phyloP scores from a whole-genome alignment of 2,329 filamentous ascomycete genomes.

The Decorospora gaudefroyi region DNA sequence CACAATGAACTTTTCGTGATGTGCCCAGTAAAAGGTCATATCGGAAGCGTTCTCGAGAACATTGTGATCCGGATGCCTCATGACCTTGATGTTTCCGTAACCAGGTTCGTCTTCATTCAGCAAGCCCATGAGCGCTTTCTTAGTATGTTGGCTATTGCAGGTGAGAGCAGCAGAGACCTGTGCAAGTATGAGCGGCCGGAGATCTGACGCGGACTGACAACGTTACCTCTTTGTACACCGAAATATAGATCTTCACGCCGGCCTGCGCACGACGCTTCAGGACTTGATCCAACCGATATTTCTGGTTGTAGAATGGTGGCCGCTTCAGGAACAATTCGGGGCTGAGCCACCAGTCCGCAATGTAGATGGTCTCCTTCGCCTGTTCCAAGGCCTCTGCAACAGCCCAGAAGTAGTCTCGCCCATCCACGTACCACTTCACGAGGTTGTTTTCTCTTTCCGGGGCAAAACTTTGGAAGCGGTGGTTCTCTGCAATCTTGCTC shows the following conservation, averaged over 20 bases:
- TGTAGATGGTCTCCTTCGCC: conserved; percentile 92
- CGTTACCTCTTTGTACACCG: conserved; percentile 81
- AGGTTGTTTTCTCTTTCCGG: conserved; percentile 83
- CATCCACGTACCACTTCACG: conserved; percentile 97
- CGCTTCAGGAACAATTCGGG: conserved; percentile 84
- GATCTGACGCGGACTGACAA: no score
- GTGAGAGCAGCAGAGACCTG: conserved; percentile 62
- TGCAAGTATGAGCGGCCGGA: conserved; percentile 7
- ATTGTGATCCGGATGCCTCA: conserved; percentile 95
- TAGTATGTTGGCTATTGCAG: conserved; percentile 92
- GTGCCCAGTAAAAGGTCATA: conserved; percentile 97
- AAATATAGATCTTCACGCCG: conserved; percentile 91
- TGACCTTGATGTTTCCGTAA: conserved; percentile 83
- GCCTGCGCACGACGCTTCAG: conserved; percentile 87
- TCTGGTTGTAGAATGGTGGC: conserved; percentile 78
- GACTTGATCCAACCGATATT: conserved; percentile 84
- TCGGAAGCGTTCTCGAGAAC: conserved; percentile 90
- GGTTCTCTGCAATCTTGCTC: conserved; percentile 67
- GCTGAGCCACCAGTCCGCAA: conserved; percentile 95
- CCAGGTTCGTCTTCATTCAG: conserved; percentile 82
- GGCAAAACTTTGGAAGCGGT: conserved; percentile 90
- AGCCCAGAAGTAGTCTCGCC: conserved; percentile 90
- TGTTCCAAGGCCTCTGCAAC: conserved; percentile 88
- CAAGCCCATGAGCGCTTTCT: conserved; percentile 78
- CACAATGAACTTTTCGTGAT: conserved; percentile 97